Base-by-base conservation (phyloP, 768 basidiomycete species). In the Pulveroboletus sp. region DNA sequence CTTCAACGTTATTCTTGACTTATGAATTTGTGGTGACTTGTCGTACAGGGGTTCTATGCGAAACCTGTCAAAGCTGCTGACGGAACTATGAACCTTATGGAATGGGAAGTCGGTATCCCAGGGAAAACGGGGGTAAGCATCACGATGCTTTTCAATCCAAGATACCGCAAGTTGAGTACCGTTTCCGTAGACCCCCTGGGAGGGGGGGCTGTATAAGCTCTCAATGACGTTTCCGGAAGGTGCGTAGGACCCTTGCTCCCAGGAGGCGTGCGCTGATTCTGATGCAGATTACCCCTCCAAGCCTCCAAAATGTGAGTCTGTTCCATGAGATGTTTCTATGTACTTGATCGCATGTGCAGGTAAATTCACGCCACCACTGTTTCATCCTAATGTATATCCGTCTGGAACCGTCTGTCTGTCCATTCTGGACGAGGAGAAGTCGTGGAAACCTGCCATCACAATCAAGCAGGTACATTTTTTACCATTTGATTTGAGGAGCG, bases 31-130 rank as follows among this genome's bases (percentile, higher is more conserved):
- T 33, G 29, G 21, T 31, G 43, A 8, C 11, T 52, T 43, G 21
- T 48, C 49, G 21, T 53, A 34, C 63, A 99, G 95, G 95, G 95
- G 57, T 99, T 99, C 75, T 98, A 87, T 64, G 97, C 97, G 34
- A 90, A 91, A 66, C 97, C 97, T 20, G 75, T 80, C 38, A 99
- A 99, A 71, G 79, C 84, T 17, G 65, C 82, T 20, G 97, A 99
- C 71, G 93, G 95, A 16, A 87, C 93, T 3, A 85, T 97, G 84
- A 94, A 98, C 69, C 75, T 99, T 40, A 83, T 98, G 82, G 85
- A 92, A 66, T 99, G 97, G 97, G 97, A 98, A 66, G 94, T 97
- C 2, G 97, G 97, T 20, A 98, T 99, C 58, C 97, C 97, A 16
- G 97, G 97, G 24, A 98, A 97, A 72, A 55, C 77, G 41, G 77